Evolutionary conservation across 192 early-diverging fungal genomes (phyloP).

Genomic region (Coemansia sp.): DNA sequence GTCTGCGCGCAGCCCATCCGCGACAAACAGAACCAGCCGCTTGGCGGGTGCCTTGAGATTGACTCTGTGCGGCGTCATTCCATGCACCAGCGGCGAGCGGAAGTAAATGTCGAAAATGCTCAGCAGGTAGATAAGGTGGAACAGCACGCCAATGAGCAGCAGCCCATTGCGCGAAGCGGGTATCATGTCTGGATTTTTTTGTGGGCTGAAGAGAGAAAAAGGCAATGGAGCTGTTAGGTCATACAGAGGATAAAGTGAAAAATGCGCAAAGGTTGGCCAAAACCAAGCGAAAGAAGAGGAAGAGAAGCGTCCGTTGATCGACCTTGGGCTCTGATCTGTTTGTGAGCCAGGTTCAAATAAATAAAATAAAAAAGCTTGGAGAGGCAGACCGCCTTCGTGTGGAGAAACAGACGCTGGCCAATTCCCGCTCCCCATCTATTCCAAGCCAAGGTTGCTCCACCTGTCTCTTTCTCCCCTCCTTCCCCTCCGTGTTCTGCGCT

Average conservation of each 20-base stretch:
- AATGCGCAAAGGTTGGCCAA: not conserved
- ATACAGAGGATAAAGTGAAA: too few species aligned
- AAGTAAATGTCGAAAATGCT: conserved; percentile 99
- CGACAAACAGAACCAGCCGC: conserved; percentile 86
- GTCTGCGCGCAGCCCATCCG: conserved; percentile 92
- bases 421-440: too few species aligned
- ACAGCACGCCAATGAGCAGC: conserved; percentile 81
- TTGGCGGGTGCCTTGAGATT: conserved; percentile 73
- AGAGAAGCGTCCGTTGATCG: too few species aligned
- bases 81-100: conserved; percentile 95
- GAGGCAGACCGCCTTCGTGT: too few species aligned
- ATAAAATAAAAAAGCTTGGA: too few species aligned
- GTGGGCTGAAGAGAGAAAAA: too few species aligned
- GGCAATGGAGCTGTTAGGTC: too few species aligned
- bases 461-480: not conserved
- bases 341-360: too few species aligned
- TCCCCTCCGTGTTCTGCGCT: not conserved
- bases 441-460: too few species aligned
- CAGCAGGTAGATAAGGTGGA: conserved; percentile 87
- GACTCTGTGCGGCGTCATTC: conserved; percentile 85
- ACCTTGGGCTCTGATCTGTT: not conserved
- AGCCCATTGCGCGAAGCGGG: conserved; percentile 55
- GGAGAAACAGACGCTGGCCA: too few species aligned
- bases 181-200: conserved; percentile 30
- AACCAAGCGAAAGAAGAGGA: not conserved